Base-by-base conservation (phyloP, 257 asterid genomes). In the Solanum virginianum region DNA sequence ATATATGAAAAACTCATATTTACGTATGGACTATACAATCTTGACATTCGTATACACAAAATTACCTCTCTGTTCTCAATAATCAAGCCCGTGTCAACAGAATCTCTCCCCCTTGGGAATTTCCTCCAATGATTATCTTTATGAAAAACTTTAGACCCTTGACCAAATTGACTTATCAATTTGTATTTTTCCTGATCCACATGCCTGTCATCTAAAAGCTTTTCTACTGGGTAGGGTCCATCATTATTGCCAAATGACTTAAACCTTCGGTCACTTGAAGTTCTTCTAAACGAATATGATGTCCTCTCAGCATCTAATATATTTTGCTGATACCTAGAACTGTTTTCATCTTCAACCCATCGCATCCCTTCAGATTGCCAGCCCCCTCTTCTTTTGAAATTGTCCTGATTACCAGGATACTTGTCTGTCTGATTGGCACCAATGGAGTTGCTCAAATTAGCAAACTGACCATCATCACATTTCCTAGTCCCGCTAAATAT, bases 1-100 rank as follows among this genome's bases (percentile, higher is more conserved):
- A 92, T 41, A 86, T 17, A 22, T 80, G 9, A 84, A 85, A 77
- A 82, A 69, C 80, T 89, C 45, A 87, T 80, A 84, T 63, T 62
- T 80, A 87, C 80, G 85, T 81, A 84, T 72, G 84, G 85, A 86
- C 80, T 81, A 85, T 86, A 85, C 90, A 88, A 66, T 72, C 85
- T 89, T 66, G 86, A 84, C 90, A 81, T 86, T 71, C 72, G 84
- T 70, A 85, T 86, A 82, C 92, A 86, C 88, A 88, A 80, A 5
- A 88, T 90, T 92, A 91, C 96, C 98, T 94, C 90, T 87, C 87
- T 72, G 80, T 88, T 90, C 90, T 81, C 89, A 87, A 80, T 86
- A 86, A 86, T 87, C 88, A 89, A 81, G 84, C 32, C 60, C 26
- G 88, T 71, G 74, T 88, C 92, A 93, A 90, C 86, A 80, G 94